A percentile compares a stretch with the other conserved stretches of the same genome.
phyloP scores from a whole-genome alignment of 164 flowering plant species.

The Umbilicus rupestris region DNA sequence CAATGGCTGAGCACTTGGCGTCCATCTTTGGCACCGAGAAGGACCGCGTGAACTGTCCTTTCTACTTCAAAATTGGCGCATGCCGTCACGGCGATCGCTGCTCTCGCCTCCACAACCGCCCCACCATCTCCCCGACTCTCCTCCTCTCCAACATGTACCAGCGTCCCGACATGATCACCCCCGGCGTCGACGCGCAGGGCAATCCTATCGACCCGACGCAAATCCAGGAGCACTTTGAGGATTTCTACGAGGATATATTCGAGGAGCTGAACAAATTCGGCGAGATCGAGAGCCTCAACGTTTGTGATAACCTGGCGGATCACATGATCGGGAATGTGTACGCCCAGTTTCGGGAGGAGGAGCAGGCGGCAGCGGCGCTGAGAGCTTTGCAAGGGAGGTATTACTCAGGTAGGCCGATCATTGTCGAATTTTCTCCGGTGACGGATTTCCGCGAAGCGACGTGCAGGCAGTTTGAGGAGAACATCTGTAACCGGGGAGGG shows the following conservation, averaged over 20 bases:
- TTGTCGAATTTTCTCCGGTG: constrained; percentile 11
- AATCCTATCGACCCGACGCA: constrained; percentile 7
- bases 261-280: constrained; percentile 11
- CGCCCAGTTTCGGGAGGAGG: constrained; percentile 11
- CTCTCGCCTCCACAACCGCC: constrained; percentile 12
- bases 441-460: constrained; percentile 13
- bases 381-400: constrained; percentile 11
- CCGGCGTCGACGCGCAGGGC: constrained; percentile 13
- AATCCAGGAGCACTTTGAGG: constrained; percentile 14
- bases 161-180: constrained; percentile 14
- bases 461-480: constrained; percentile 8
- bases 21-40: constrained; percentile 12
- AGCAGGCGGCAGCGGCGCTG: constrained; percentile 7
- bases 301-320: constrained; percentile 14
- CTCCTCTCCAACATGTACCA: constrained; percentile 14
- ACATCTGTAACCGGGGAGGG: constrained; percentile 10
- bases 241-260: constrained; percentile 12
- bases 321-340: constrained; percentile 14
- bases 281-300: constrained; percentile 10
- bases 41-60: constrained; percentile 12
- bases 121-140: constrained; percentile 9
- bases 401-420: constrained; percentile 5
- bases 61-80: constrained; percentile 12
- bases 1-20: constrained; percentile 13
- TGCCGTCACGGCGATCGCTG: constrained; percentile 14